These are phyloP conservation scores for Ceratobasidium papillatum DNA, from an alignment of 1,284 basidiomycete species.

Conservation along the genomic window DNA sequence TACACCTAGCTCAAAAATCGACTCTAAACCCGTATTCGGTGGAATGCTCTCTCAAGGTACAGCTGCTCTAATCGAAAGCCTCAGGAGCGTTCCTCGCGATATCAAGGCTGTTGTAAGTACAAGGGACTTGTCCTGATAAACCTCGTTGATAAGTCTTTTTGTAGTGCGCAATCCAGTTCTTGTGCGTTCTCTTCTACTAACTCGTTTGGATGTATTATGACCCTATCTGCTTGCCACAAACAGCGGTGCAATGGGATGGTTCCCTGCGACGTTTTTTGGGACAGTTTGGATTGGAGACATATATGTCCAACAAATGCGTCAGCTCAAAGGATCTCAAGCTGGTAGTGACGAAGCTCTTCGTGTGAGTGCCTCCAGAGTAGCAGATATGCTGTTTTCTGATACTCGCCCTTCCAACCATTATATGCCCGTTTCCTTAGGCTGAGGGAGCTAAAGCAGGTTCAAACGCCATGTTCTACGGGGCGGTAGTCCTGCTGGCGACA, in stretches of 20 bases:
- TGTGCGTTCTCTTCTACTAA: slow-evolving; percentile 62
- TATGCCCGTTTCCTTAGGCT: slow-evolving; percentile 50
- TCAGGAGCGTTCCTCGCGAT: slow-evolving; percentile 71
- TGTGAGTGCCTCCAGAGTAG: background rate
- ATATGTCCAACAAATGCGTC: slow-evolving; percentile 61
- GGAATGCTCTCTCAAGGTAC: slow-evolving; percentile 48
- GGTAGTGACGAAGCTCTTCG: slow-evolving; percentile 46
- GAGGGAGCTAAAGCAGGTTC: slow-evolving; percentile 60
- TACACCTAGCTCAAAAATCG: slow-evolving; percentile 53
- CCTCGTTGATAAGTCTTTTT: background rate
- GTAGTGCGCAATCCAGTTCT: slow-evolving; percentile 84
- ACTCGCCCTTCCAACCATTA: background rate
- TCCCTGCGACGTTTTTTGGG: slow-evolving; percentile 88
- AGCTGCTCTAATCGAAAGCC: slow-evolving; percentile 68
- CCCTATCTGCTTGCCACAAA: background rate
- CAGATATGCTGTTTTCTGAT: too few species aligned
- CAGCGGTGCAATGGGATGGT: slow-evolving; percentile 86
- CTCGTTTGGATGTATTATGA: too few species aligned
- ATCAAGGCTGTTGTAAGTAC: slow-evolving; percentile 82
- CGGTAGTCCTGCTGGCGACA: slow-evolving; percentile 56
- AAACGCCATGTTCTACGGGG: slow-evolving; percentile 59
- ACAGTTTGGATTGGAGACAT: slow-evolving; percentile 88
- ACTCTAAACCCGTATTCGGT: slow-evolving; percentile 46
- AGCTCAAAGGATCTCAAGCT: slow-evolving; percentile 47
- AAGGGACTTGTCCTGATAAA: background rate